These are phyloP conservation scores for Draba incana DNA, from an alignment of 345 rosid species.

Conservation along the genomic window DNA sequence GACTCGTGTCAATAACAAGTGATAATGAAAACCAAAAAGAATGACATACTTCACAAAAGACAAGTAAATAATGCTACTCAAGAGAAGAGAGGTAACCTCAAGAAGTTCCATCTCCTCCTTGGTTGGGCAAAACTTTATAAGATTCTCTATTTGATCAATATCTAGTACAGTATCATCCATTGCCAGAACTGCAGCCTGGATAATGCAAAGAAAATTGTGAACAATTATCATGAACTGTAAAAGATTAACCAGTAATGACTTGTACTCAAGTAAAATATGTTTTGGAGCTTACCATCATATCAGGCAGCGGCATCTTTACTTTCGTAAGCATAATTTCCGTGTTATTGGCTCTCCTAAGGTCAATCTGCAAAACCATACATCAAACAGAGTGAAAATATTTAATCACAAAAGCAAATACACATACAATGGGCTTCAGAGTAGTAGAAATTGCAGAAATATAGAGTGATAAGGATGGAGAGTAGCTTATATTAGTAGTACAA, in stretches of 20 bases:
- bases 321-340: conserved; percentile 15
- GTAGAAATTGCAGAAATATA: conserved; percentile 11
- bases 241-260: too few relatives aligned
- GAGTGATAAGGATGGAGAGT: conserved; percentile 39
- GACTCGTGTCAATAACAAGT: too few relatives aligned
- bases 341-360: too few relatives aligned
- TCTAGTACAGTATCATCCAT: conserved; percentile 92
- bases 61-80: too few relatives aligned
- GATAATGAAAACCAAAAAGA: too few relatives aligned
- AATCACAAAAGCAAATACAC: not conserved
- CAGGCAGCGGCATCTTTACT: conserved; percentile 98
- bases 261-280: not conserved
- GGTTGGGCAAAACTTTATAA: conserved; percentile 95
- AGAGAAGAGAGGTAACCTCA: conserved; percentile 58
- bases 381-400: conserved; percentile 22
- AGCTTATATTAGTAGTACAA: conserved; percentile 21
- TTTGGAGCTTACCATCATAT: conserved; percentile 90
- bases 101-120: conserved; percentile 99
- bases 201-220: conserved; percentile 27
- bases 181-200: conserved; percentile 92
- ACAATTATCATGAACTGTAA: conserved; percentile 7
- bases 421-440: conserved; percentile 25
- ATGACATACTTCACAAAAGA: too few relatives aligned
- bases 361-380: not conserved
- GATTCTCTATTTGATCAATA: conserved; percentile 98